phyloP scores from a whole-genome alignment of 75 land plant genomes.

The Pinus albicaulis region DNA sequence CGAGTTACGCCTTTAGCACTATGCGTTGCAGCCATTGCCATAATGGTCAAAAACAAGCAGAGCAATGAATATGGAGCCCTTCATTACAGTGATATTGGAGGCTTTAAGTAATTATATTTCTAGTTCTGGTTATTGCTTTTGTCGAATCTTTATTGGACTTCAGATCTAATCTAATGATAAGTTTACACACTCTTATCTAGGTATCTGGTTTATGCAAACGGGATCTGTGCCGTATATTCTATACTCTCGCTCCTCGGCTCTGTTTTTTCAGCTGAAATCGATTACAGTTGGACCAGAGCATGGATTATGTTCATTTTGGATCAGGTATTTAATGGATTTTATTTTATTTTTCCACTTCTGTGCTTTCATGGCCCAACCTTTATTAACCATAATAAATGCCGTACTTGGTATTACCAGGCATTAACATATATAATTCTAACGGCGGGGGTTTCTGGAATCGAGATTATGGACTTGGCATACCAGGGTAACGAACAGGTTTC shows the following conservation, averaged over 20 bases:
- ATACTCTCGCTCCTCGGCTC: constrained; percentile 22
- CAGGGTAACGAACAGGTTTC: constrained; percentile 42
- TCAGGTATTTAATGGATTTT: constrained; percentile 35
- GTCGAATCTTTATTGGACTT: neutral
- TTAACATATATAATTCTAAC: constrained; percentile 55
- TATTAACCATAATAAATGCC: neutral
- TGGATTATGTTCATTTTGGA: constrained; percentile 65
- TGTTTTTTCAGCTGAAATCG: neutral
- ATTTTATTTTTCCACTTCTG: neutral
- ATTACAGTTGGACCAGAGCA: constrained; percentile 2
- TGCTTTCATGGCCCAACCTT: neutral
- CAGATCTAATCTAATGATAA: neutral
- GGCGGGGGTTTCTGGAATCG: constrained; percentile 37
- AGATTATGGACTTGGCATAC: constrained; percentile 41
- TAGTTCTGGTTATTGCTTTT: neutral
- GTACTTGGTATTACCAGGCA: constrained; percentile 23
- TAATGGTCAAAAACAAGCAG: constrained; percentile 3
- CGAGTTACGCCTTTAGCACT: neutral
- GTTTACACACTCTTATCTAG: constrained; percentile 10
- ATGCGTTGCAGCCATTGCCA: neutral
- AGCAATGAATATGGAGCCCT: neutral
- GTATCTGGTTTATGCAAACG: constrained; percentile 47
- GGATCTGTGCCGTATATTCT: constrained; percentile 43
- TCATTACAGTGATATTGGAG: neutral
- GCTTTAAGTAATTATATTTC: neutral